phyloP scores from a whole-genome alignment of 1,284 basidiomycete genomes.

The Waitea zeae region DNA sequence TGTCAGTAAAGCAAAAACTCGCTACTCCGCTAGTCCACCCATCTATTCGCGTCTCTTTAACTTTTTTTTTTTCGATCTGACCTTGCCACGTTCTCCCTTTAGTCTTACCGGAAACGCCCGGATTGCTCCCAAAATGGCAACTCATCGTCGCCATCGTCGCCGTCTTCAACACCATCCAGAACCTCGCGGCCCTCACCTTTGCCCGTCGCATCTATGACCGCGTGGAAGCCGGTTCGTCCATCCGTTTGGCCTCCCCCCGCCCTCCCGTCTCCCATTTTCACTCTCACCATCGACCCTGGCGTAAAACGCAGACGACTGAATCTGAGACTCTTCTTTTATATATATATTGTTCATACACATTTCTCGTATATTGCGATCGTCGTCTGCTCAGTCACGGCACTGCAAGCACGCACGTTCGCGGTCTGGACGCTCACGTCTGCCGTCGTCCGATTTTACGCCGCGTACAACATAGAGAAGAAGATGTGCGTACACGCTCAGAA shows the following conservation, averaged over 20 bases:
- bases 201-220: slow-evolving; percentile 65
- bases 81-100: background rate
- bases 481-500: slow-evolving; percentile 32
- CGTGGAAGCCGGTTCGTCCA: slow-evolving; percentile 25
- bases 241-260: too few relatives aligned
- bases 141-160: slow-evolving; percentile 61
- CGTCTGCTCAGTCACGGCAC: slow-evolving; percentile 46
- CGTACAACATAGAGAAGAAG: slow-evolving; percentile 73
- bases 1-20: too few relatives aligned
- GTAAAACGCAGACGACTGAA: too few relatives aligned
- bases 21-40: too few relatives aligned
- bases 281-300: too few relatives aligned
- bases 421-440: slow-evolving; percentile 80
- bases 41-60: too few relatives aligned
- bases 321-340: too few relatives aligned
- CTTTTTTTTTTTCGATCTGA: background rate
- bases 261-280: too few relatives aligned
- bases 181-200: slow-evolving; percentile 60
- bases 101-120: slow-evolving; percentile 45
- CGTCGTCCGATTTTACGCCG: slow-evolving; percentile 66
- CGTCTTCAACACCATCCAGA: slow-evolving; percentile 75
- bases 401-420: slow-evolving; percentile 79
- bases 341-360: slow-evolving; percentile 1
- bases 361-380: background rate
- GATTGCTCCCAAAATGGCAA: slow-evolving; percentile 78